A percentile compares a stretch with the other conserved stretches of the same genome.
Conservation (phyloP, 192 early-diverging fungal genomes). For the Lobosporangium transversale region DNA sequence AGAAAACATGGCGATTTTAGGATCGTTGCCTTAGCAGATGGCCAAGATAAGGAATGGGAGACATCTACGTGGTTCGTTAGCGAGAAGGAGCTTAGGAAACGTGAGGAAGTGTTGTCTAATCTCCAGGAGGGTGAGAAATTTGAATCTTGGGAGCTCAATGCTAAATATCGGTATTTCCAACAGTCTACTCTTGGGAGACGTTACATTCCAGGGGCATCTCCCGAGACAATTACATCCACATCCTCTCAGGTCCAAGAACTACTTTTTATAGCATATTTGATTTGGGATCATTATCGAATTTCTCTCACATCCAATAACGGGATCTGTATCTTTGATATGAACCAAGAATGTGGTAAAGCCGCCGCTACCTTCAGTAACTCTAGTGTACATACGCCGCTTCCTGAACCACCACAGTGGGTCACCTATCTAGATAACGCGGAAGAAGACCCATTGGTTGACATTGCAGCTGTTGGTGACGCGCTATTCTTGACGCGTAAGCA, state of each 20-base stretch:
- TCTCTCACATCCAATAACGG: slow-evolving; percentile 17
- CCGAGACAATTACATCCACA: not conserved
- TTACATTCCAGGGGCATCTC: not conserved
- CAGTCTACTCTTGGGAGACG: slow-evolving; percentile 3
- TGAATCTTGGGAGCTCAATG: not conserved
- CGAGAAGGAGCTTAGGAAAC: not conserved
- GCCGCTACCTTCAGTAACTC: too few species aligned
- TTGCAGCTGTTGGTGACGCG: slow-evolving; percentile 25
- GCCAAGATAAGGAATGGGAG: slow-evolving; percentile 21
- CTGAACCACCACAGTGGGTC: slow-evolving; percentile 4
- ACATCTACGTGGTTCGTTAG: slow-evolving; percentile 21
- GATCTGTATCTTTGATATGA: slow-evolving; percentile 31
- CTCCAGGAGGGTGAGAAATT: not conserved
- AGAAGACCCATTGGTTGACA: slow-evolving; percentile 19
- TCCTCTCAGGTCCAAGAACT: not conserved
- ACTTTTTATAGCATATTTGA: slow-evolving; percentile 26
- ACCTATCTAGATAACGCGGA: slow-evolving; percentile 12
- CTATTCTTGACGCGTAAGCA: slow-evolving; percentile 25
- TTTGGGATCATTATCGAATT: slow-evolving; percentile 42
- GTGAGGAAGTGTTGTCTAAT: not conserved
- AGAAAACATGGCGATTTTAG: slow-evolving; percentile 17
- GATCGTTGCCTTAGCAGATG: slow-evolving; percentile 27
- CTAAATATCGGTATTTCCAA: slow-evolving; percentile 17
- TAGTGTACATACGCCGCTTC: not conserved
- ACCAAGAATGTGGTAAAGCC: slow-evolving; percentile 24